Conservation (phyloP, 441 rosid species). For the Croton setiger region DNA sequence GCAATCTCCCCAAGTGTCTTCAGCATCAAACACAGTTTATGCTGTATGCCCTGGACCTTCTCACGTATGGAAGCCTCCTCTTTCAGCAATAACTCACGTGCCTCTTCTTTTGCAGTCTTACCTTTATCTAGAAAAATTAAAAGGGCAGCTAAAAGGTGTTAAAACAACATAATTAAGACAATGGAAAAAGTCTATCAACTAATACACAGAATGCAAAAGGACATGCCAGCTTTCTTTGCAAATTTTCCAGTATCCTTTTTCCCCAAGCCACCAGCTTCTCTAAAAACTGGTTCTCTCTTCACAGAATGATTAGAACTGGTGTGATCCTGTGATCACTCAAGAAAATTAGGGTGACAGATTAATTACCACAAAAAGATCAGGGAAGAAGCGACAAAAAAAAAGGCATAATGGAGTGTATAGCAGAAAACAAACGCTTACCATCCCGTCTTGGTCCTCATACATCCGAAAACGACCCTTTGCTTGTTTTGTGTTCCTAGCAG, state of each 20-base stretch:
- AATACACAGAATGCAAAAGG: constrained; percentile 14
- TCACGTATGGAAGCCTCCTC: constrained; percentile 86
- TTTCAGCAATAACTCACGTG: constrained; percentile 84
- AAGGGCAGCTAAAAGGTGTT: constrained; percentile 1
- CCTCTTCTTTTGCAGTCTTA: constrained; percentile 97
- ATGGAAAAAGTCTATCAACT: constrained; percentile 18
- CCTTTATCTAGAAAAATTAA: constrained; percentile 61
- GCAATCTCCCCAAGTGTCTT: constrained; percentile 90
- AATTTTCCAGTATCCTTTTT: constrained; percentile 68
- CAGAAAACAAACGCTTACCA: constrained; percentile 38
- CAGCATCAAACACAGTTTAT: constrained; percentile 69
- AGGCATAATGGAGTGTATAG: constrained; percentile 5
- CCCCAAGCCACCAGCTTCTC: constrained; percentile 53
- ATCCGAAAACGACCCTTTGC: constrained; percentile 59
- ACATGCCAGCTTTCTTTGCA: constrained; percentile 72
- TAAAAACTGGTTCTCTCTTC: constrained; percentile 60
- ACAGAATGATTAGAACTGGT: constrained; percentile 46
- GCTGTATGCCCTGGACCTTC: constrained; percentile 63
- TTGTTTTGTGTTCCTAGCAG: constrained; percentile 66
- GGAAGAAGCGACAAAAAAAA: constrained; percentile 14
- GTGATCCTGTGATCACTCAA: constrained; percentile 37
- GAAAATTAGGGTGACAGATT: background rate
- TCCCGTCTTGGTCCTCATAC: constrained; percentile 45
- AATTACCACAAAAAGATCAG: constrained; percentile 8
- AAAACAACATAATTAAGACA: background rate